A percentile compares a stretch with the other conserved stretches of the same genome.
phyloP scores from a whole-genome alignment of 257 asterid genomes.

The Voacanga thouarsii region DNA sequence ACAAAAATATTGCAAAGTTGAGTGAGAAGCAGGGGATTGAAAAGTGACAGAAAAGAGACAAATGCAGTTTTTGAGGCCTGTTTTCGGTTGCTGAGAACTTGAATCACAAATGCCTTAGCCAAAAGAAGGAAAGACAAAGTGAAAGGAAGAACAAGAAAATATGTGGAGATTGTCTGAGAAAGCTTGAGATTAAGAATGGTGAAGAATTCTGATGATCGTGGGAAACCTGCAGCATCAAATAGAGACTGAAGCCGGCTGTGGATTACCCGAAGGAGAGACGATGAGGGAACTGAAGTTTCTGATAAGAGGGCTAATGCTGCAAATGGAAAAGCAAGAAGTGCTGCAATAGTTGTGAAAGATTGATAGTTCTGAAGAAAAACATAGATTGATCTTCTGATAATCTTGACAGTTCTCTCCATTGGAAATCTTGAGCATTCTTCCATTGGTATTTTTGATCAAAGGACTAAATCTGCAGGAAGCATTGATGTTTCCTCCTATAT shows the following conservation, averaged over 20 bases:
- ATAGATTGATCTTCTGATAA: conserved; percentile 67
- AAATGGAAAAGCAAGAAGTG: conserved; percentile 61
- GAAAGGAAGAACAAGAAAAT: conserved; percentile 51
- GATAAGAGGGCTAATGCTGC: conserved; percentile 56
- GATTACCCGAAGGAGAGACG: conserved; percentile 36
- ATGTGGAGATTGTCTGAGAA: conserved; percentile 58
- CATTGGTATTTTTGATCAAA: conserved; percentile 10
- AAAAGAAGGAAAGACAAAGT: conserved; percentile 65
- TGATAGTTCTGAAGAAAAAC: conserved; percentile 59
- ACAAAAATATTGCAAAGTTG: conserved; percentile 54
- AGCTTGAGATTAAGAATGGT: conserved; percentile 57
- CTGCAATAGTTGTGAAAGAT: conserved; percentile 54
- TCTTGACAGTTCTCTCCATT: conserved; percentile 41
- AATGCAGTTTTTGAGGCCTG: background rate
- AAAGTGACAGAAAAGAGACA: conserved; percentile 28
- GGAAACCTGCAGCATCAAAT: conserved; percentile 71
- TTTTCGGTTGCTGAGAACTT: conserved; percentile 23
- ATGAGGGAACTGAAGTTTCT: conserved; percentile 43
- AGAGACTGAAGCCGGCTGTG: conserved; percentile 46
- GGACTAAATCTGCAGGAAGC: background rate
- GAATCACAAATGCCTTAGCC: conserved; percentile 48
- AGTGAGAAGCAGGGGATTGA: conserved; percentile 45
- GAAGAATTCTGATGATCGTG: conserved; percentile 55
- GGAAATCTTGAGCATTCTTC: conserved; percentile 25
- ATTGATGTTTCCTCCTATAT: conserved; percentile 9